Percentiles rank a stretch among this genome's conserved stretches.
These are phyloP conservation scores for Thermomyces lanuginosus DNA, from an alignment of 2,329 filamentous ascomycete genomes.

Conservation along the genomic window DNA sequence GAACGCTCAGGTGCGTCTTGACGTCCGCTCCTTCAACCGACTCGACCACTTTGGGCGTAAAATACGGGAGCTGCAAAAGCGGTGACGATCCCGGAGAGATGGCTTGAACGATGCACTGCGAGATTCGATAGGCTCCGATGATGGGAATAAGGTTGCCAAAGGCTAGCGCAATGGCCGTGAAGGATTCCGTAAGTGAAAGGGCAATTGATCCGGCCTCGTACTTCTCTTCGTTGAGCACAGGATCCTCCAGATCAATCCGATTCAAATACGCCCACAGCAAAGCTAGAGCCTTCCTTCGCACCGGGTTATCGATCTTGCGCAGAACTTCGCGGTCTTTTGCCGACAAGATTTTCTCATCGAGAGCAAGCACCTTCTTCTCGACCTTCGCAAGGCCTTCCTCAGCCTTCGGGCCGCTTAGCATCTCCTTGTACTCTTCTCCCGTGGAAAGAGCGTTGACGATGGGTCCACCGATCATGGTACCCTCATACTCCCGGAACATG, in stretches of 20 bases:
- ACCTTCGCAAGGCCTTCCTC: conserved; percentile 69
- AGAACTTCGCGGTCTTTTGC: conserved; percentile 61
- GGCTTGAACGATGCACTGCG: conserved; percentile 81
- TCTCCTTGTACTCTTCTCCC: conserved; percentile 67
- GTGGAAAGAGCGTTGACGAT: conserved; percentile 67
- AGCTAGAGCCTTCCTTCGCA: conserved; percentile 69
- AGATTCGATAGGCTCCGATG: conserved; percentile 61
- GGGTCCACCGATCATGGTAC: conserved; percentile 62
- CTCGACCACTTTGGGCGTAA: conserved; percentile 46
- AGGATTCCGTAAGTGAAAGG: conserved; percentile 68
- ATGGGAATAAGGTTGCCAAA: conserved; percentile 74
- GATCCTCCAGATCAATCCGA: conserved; percentile 68
- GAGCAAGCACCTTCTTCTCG: conserved; percentile 52
- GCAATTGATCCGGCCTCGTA: conserved; percentile 79
- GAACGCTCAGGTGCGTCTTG: conserved; percentile 59
- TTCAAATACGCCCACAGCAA: conserved; percentile 92
- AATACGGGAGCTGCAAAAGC: conserved; percentile 77
- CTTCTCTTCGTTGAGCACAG: conserved; percentile 64
- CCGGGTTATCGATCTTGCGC: conserved; percentile 62
- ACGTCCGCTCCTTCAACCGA: conserved; percentile 40
- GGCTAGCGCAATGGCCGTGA: conserved; percentile 70
- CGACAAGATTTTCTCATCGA: conserved; percentile 47
- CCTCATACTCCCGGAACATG: conserved; percentile 83
- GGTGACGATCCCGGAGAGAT: conserved; percentile 69
- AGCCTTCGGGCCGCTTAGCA: conserved; percentile 60